Evolutionary conservation across 1,284 basidiomycete genomes (phyloP).

Genomic region (Xerocomus amazonicus): DNA sequence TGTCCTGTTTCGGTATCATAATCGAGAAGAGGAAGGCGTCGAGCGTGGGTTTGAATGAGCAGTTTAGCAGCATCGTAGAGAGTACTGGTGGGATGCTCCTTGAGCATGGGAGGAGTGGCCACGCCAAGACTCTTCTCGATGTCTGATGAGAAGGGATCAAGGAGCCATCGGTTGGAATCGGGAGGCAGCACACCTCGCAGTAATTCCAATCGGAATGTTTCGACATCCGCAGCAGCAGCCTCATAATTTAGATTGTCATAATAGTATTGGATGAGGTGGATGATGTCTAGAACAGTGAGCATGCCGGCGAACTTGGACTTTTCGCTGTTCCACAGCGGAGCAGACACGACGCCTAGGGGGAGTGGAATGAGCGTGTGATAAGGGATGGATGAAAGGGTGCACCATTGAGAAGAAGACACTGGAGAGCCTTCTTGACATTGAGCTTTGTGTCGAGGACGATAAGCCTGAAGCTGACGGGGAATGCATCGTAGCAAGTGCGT

Average conservation of each 20-base stretch:
- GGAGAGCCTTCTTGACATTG: constrained; percentile 89
- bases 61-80: constrained; percentile 90
- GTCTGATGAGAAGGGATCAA: constrained; percentile 47
- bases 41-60: constrained; percentile 93
- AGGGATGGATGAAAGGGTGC: constrained; percentile 14
- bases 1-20: constrained; percentile 91
- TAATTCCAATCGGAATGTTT: constrained; percentile 88
- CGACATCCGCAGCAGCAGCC: constrained; percentile 86
- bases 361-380: background rate
- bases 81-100: constrained; percentile 84
- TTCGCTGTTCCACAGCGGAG: constrained; percentile 97
- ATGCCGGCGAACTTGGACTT: constrained; percentile 89
- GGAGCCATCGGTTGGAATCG: constrained; percentile 6
- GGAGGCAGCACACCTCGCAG: constrained; percentile 64
- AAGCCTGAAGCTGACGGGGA: constrained; percentile 93
- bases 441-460: constrained; percentile 96
- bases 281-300: constrained; percentile 95
- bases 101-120: constrained; percentile 86
- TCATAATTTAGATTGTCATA: constrained; percentile 87
- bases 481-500: constrained; percentile 90
- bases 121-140: constrained; percentile 94
- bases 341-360: constrained; percentile 86
- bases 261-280: constrained; percentile 96
- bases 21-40: constrained; percentile 92
- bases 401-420: constrained; percentile 89